Conservation (phyloP, 768 basidiomycete species). For the Leucocoprinus sp. region DNA sequence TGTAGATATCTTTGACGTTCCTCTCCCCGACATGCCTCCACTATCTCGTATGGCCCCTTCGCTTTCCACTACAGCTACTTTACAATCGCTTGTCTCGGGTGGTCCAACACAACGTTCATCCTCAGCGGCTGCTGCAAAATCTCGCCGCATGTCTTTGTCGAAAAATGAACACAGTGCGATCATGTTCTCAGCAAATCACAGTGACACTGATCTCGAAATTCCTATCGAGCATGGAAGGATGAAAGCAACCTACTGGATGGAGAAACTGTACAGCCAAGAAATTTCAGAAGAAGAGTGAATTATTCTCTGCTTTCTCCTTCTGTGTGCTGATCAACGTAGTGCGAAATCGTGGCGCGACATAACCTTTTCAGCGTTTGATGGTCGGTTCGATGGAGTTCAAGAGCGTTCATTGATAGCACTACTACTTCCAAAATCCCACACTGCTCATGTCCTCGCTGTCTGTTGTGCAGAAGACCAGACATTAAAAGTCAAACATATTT, state of each 20-base stretch:
- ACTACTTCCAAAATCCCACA: constrained; percentile 40
- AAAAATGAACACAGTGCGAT: constrained; percentile 52
- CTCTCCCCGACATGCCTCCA: constrained; percentile 27
- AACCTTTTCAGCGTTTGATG: constrained; percentile 55
- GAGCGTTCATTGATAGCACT: constrained; percentile 48
- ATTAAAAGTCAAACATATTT: constrained; percentile 31
- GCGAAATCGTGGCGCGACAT: constrained; percentile 37
- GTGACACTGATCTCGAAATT: constrained; percentile 33
- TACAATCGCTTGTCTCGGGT: constrained; percentile 39
- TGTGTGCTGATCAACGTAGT: constrained; percentile 21
- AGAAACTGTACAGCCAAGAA: constrained; percentile 44
- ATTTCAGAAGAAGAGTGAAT: constrained; percentile 45
- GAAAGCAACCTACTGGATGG: constrained; percentile 70
- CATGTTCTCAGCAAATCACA: constrained; percentile 51
- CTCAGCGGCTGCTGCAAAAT: constrained; percentile 20
- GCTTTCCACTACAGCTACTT: constrained; percentile 42
- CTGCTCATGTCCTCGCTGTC: constrained; percentile 42
- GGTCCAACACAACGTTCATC: constrained; percentile 15
- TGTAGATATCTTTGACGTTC: constrained; percentile 23
- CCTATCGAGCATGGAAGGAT: constrained; percentile 55
- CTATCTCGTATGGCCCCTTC: constrained; percentile 46
- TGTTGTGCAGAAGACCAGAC: constrained; percentile 31
- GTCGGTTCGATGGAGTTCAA: constrained; percentile 48
- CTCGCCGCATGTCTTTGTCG: constrained; percentile 36
- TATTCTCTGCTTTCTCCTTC: constrained; percentile 5